phyloP scores from a whole-genome alignment of 2,329 filamentous ascomycete genomes.

The Diplodia sapinea region DNA sequence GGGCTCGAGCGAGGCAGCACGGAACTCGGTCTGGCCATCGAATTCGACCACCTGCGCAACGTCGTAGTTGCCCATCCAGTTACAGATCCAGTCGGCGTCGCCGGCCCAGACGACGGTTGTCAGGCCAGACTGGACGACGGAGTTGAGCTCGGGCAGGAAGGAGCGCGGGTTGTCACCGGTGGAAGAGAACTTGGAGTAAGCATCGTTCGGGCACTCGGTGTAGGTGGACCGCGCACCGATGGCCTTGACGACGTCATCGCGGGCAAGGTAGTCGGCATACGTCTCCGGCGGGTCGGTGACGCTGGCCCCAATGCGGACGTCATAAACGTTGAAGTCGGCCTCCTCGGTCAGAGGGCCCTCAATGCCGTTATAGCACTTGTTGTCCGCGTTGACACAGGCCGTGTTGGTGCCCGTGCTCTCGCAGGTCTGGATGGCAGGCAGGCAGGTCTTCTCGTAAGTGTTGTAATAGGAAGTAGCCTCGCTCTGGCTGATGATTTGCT shows the following conservation, averaged over 20 bases:
- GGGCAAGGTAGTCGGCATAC: slow-evolving; percentile 55
- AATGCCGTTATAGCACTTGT: slow-evolving; percentile 52
- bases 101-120: slow-evolving; percentile 28
- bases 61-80: slow-evolving; percentile 49
- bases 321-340: slow-evolving; percentile 31
- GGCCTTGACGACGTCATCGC: slow-evolving; percentile 58
- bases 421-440: slow-evolving; percentile 29
- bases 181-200: slow-evolving; percentile 42
- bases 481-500: slow-evolving; percentile 23
- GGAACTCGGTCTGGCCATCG: slow-evolving; percentile 51
- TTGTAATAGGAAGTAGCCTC: slow-evolving; percentile 24
- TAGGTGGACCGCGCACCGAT: slow-evolving; percentile 36
- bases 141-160: slow-evolving; percentile 25
- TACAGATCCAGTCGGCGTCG: slow-evolving; percentile 59
- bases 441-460: slow-evolving; percentile 28
- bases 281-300: slow-evolving; percentile 27
- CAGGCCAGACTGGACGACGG: slow-evolving; percentile 25
- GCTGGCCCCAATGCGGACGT: slow-evolving; percentile 20
- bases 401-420: slow-evolving; percentile 25
- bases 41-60: slow-evolving; percentile 57
- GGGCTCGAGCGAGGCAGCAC: slow-evolving; percentile 42
- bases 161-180: slow-evolving; percentile 29
- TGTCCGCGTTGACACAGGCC: slow-evolving; percentile 36
- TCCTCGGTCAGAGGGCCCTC: slow-evolving; percentile 44
- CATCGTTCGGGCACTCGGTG: slow-evolving; percentile 45